Conservation (phyloP, 2,329 filamentous ascomycete species). For the Phyllosticta citrichinensis region DNA sequence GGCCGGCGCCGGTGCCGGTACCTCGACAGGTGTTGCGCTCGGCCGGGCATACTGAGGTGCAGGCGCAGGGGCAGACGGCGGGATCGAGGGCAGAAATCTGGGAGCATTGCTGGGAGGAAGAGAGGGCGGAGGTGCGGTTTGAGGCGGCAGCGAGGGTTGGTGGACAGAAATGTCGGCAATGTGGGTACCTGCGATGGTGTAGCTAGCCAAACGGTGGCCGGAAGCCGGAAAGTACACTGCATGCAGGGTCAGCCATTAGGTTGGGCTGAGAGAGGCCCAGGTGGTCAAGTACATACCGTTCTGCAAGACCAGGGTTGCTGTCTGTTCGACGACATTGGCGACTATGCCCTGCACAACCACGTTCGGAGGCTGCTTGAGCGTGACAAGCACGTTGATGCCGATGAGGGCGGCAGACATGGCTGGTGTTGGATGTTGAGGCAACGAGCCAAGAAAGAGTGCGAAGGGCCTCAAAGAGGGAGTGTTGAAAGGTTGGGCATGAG, state of each 20-base stretch:
- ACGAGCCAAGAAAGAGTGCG: neutral
- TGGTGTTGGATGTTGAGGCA: neutral
- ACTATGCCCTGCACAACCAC: slow-evolving; percentile 61
- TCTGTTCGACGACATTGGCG: slow-evolving; percentile 57
- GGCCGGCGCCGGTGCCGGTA: slow-evolving; percentile 12
- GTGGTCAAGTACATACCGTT: slow-evolving; percentile 48
- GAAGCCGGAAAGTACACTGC: slow-evolving; percentile 45
- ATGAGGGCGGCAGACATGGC: slow-evolving; percentile 61
- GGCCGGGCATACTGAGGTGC: slow-evolving; percentile 17
- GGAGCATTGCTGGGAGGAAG: slow-evolving; percentile 6
- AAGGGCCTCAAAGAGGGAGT: neutral
- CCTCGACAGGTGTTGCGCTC: slow-evolving; percentile 16
- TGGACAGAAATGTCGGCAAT: slow-evolving; percentile 51
- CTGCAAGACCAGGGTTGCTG: slow-evolving; percentile 50
- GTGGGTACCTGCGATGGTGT: slow-evolving; percentile 46
- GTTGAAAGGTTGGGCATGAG: neutral
- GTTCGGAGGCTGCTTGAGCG: slow-evolving; percentile 55
- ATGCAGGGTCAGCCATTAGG: neutral
- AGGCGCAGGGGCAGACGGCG: slow-evolving; percentile 13
- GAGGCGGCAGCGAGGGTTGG: slow-evolving; percentile 13
- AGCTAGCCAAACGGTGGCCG: slow-evolving; percentile 42
- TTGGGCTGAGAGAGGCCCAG: neutral
- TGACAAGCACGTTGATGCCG: slow-evolving; percentile 66
- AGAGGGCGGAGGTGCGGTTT: slow-evolving; percentile 14
- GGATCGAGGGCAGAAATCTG: slow-evolving; percentile 8